Base-by-base conservation (phyloP, 73 alveolate genomes). In the Loxodes magnus region DNA sequence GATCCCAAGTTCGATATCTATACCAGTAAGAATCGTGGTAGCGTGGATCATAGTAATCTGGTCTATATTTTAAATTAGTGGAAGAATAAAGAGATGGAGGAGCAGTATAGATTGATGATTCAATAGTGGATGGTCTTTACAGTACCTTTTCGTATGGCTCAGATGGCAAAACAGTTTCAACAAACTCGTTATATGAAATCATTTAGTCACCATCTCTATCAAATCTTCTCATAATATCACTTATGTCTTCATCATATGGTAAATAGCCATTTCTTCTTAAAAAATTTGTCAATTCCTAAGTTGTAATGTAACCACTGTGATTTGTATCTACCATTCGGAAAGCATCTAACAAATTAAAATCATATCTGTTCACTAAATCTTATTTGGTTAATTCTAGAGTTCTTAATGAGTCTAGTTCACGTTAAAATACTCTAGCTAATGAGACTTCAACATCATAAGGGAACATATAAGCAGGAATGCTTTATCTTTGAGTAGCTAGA, bases 201-300 rank as follows among this genome's bases (percentile, higher is more conserved):
- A 30, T 37, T 19, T 52, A 70, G 51, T 73, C 87, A 0, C 65
- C 56, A 22, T 73, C 87, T 3, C 60, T 35, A 35, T 73, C 87
- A 5, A 62, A 35, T 10, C 87, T 37, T 30, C 87, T 63, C 15
- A 73, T 43, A 15, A 73, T 44, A 2, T 71, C 68, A 26, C 35
- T 56, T 6, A 73, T 44, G n/a, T 73, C 87, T 2, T 37, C 49
- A 3, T 41, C 77, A n/a, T 24, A 27, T 7, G 37, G 49, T 3
- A 27, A 27, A 4, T 57, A 31, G 4, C 57, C 63, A 35, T 63
- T 28, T 17, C 26, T 5, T 12, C 37, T 57, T 4, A 63, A 48
- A 23, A 34, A 63, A n/a, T n/a, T n/a, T n/a, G n/a, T n/a, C n/a
- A n/a, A n/a, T n/a, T n/a, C n/a, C n/a, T n/a, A 42, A n/a, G 38